Evolutionary conservation across 331 rosid genomes (phyloP).

Genomic region (Malus hybrid): DNA sequence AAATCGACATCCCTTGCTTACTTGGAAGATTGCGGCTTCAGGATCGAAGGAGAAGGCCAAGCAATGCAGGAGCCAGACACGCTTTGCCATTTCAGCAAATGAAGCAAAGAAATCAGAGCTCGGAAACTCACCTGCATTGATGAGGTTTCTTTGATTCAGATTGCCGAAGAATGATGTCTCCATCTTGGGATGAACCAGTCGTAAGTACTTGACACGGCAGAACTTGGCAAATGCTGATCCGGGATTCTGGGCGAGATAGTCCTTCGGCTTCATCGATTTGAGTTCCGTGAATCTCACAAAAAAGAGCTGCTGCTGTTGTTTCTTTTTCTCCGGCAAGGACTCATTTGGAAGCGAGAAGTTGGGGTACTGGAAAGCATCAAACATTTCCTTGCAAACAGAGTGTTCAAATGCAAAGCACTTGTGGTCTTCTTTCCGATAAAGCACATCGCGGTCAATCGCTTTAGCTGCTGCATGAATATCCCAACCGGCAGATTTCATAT

Average conservation of each 20-base stretch:
- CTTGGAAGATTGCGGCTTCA: slow-evolving; percentile 60
- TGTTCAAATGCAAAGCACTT: slow-evolving; percentile 67
- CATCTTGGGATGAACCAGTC: slow-evolving; percentile 65
- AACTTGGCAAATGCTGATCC: slow-evolving; percentile 60
- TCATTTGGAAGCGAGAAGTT: slow-evolving; percentile 44
- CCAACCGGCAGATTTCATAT: slow-evolving; percentile 62
- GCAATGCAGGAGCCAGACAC: slow-evolving; percentile 76
- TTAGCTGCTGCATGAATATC: slow-evolving; percentile 60
- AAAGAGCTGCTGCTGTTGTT: slow-evolving; percentile 33
- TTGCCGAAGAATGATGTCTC: slow-evolving; percentile 55
- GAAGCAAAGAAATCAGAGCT: slow-evolving; percentile 40
- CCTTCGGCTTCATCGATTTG: slow-evolving; percentile 52
- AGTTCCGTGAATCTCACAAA: slow-evolving; percentile 57
- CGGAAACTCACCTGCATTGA: slow-evolving; percentile 53
- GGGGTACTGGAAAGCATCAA: slow-evolving; percentile 63
- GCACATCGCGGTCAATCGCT: slow-evolving; percentile 42
- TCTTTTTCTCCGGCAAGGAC: slow-evolving; percentile 23
- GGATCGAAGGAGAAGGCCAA: slow-evolving; percentile 66
- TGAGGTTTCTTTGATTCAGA: slow-evolving; percentile 48
- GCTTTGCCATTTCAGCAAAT: slow-evolving; percentile 69
- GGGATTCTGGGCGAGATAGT: slow-evolving; percentile 43
- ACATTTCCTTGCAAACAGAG: slow-evolving; percentile 72
- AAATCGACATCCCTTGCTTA: slow-evolving; percentile 51
- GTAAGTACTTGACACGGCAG: slow-evolving; percentile 50
- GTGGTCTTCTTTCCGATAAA: slow-evolving; percentile 54